Percentiles rank a stretch among this genome's conserved stretches.
Conservation (phyloP, 495 filamentous ascomycete species). For the Penicillium argentinense region DNA sequence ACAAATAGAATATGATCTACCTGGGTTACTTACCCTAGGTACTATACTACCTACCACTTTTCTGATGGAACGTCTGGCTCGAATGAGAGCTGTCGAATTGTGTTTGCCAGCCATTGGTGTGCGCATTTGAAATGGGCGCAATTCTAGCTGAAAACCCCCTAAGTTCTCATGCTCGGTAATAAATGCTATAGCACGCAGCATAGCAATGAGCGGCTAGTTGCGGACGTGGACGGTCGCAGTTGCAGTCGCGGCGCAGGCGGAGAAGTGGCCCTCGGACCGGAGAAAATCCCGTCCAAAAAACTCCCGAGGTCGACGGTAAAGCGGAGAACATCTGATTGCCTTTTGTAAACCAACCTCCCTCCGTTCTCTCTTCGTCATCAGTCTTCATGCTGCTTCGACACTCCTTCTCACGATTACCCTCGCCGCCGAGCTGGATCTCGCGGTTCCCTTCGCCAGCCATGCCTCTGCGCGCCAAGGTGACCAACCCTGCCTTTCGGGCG, state of each 20-base stretch:
- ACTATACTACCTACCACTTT: neutral
- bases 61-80: too few species aligned
- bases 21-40: too few species aligned
- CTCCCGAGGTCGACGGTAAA: constrained; percentile 35
- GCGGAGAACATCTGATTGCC: constrained; percentile 30
- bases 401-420: constrained; percentile 41
- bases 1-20: constrained; percentile 34
- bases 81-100: too few species aligned
- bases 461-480: constrained; percentile 86
- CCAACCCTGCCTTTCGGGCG: constrained; percentile 57
- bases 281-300: constrained; percentile 30
- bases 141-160: too few species aligned
- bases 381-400: constrained; percentile 55
- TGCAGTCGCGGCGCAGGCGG: constrained; percentile 17
- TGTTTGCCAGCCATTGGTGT: too few species aligned
- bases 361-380: constrained; percentile 18
- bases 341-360: constrained; percentile 16
- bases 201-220: constrained; percentile 1
- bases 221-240: neutral
- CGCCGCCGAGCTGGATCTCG: constrained; percentile 56
- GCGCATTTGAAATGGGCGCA: too few species aligned
- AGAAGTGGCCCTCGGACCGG: constrained; percentile 27
- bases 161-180: too few species aligned
- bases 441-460: constrained; percentile 56
- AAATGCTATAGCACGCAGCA: too few species aligned